phyloP scores from a whole-genome alignment of 164 flowering plant genomes.

The Echeveria elegans region DNA sequence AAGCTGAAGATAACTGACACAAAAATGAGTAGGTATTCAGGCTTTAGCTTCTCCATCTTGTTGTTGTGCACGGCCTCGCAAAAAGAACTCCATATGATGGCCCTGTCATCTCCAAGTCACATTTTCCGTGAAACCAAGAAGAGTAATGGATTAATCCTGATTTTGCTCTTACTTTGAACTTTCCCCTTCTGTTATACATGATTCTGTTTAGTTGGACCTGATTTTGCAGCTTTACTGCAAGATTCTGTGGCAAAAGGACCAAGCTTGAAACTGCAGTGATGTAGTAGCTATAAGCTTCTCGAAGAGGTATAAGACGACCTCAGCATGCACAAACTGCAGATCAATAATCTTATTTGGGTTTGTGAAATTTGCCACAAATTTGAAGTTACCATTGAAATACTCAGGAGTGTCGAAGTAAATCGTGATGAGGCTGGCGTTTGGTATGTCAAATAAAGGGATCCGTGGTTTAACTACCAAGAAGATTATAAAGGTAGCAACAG shows the following conservation, averaged over 20 bases:
- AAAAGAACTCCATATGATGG: conserved; percentile 65
- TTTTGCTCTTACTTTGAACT: conserved; percentile 42
- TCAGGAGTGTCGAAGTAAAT: conserved; percentile 65
- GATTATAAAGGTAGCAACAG: conserved; percentile 44
- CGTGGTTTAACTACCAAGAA: conserved; percentile 49
- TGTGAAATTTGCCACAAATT: conserved; percentile 60
- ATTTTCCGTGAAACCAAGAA: conserved; percentile 58
- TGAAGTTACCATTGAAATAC: conserved; percentile 55
- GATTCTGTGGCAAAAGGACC: conserved; percentile 46
- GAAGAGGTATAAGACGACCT: conserved; percentile 44
- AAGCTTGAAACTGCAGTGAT: conserved; percentile 53
- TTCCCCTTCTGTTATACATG: conserved; percentile 42
- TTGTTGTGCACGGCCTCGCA: conserved; percentile 37
- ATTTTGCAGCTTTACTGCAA: conserved; percentile 39
- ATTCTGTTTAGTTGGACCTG: conserved; percentile 50
- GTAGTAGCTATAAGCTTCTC: conserved; percentile 49
- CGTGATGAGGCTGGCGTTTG: conserved; percentile 45
- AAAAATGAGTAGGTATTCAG: neutral
- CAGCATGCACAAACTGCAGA: conserved; percentile 41
- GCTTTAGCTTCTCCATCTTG: neutral
- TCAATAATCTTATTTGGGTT: conserved; percentile 62
- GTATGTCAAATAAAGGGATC: conserved; percentile 41
- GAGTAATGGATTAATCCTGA: conserved; percentile 50
- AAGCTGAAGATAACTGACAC: neutral
- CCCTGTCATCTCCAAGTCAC: conserved; percentile 61